A percentile compares a stretch with the other conserved stretches of the same genome.
Evolutionary conservation across 192 early-diverging fungal genomes (phyloP).

Genomic region (Gigaspora rosea): DNA sequence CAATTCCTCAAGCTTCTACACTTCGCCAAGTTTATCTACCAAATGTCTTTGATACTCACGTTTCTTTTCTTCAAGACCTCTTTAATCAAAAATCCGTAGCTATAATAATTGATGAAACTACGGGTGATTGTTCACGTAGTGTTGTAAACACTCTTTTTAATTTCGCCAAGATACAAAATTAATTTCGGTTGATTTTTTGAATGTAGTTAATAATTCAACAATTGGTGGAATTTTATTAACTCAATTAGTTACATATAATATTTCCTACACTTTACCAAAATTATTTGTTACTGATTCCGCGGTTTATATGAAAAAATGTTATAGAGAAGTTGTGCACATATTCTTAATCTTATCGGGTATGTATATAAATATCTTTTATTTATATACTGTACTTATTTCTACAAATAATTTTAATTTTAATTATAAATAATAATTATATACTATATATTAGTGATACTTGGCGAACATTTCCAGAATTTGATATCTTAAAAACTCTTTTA

Average conservation of each 20-base stretch:
- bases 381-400: no score
- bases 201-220: conserved; percentile 12
- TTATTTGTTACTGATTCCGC: conserved; percentile 11
- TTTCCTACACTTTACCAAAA: conserved; percentile 3
- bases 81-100: no score
- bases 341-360: neutral
- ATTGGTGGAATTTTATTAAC: neutral
- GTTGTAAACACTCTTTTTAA: conserved; percentile 18
- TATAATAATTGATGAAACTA: neutral
- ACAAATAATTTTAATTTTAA: neutral
- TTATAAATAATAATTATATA: neutral
- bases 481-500: neutral
- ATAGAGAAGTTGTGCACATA: neutral
- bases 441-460: neutral
- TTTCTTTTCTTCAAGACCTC: no score
- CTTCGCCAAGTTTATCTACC: neutral
- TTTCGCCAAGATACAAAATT: neutral
- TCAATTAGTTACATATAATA: neutral
- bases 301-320: conserved; percentile 4
- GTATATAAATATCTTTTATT: neutral
- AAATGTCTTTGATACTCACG: no score
- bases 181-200: conserved; percentile 20
- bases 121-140: conserved; percentile 2
- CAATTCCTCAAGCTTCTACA: conserved; percentile 2
- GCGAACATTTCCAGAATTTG: neutral